Base-by-base conservation (phyloP, 2,329 filamentous ascomycete genomes). In the Verticillium isaacii region DNA sequence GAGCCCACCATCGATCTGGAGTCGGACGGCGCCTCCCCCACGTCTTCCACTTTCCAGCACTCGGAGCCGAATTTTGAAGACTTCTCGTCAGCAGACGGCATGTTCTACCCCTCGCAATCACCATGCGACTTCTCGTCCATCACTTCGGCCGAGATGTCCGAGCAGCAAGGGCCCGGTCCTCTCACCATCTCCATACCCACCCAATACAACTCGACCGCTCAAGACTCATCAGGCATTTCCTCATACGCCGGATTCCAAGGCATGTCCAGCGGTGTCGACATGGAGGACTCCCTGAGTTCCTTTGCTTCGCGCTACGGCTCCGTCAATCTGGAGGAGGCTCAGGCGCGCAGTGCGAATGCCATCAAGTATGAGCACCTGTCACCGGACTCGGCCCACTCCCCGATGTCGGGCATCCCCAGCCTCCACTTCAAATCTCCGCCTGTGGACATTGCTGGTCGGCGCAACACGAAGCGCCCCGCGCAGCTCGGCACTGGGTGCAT, bases 401-500 rank as follows among this genome's bases (percentile, higher is more conserved):
- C 75, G 23, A 58, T 65, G 60, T 60, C 64, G 63, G 37, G 56
- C 15, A 56, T 62, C 59, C 66, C 73, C 5, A 73, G 76, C 56
- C 70, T 77, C 52, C 73, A 72, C 32, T 74, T 83, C 68, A 80
- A 77, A 66, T 83, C 82, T 1, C 78, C 82, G 0, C 77, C 79
- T 0, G 75, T 82, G 60, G 83, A 85, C 66, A 82, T 86, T 63
- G 84, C 83, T 17, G 79, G 78, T 19, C 78, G 84, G 56, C 78
- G 84, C 59, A 82, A 81, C 64, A 77, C 76, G 60, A 80, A 82
- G 59, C 78, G 77, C 3, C 79, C 80, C 1, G 76, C 82, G 32
- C 77, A 80, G 34, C 74, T 85, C n/a, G 77, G 79, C 32, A 75
- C 82, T 50, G 73, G 73, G 11, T 76, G 79, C 9, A 71, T 80